A percentile compares a stretch with the other conserved stretches of the same genome.
Conservation (phyloP, 768 basidiomycete species). For the Macrolepiota fuliginosa region DNA sequence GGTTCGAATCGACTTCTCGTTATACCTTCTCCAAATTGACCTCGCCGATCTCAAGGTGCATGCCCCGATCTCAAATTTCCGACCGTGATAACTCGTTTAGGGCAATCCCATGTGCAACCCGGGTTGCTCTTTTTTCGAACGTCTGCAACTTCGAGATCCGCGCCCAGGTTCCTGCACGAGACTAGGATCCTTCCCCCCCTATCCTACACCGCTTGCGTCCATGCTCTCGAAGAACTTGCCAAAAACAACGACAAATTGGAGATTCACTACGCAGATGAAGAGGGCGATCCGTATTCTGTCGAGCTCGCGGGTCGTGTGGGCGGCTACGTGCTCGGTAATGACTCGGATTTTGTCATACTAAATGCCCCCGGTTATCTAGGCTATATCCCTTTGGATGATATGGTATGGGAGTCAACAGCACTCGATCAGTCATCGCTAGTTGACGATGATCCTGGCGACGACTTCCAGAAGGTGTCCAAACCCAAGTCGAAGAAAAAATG, state of each 20-base stretch:
- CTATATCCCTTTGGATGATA: constrained; percentile 73
- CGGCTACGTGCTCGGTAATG: constrained; percentile 74
- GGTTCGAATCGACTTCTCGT: constrained; percentile 42
- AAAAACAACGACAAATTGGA: constrained; percentile 34
- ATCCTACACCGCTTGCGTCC: constrained; percentile 52
- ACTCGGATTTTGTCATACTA: constrained; percentile 82
- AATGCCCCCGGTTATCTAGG: constrained; percentile 76
- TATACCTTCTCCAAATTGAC: constrained; percentile 14
- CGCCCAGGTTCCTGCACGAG: constrained; percentile 67
- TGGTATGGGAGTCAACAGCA: constrained; percentile 56
- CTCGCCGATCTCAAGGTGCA: constrained; percentile 45
- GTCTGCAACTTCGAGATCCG: constrained; percentile 59
- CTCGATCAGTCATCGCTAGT: constrained; percentile 25
- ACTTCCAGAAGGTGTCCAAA: constrained; percentile 59
- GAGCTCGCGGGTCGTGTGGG: constrained; percentile 73
- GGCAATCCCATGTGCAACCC: constrained; percentile 55
- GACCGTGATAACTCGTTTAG: constrained; percentile 59
- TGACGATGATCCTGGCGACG: constrained; percentile 35
- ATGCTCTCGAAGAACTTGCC: constrained; percentile 45
- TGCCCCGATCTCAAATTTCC: constrained; percentile 71
- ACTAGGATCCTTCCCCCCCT: constrained; percentile 76
- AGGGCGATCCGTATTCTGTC: constrained; percentile 82
- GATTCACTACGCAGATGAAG: constrained; percentile 75
- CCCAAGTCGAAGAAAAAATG: constrained; percentile 48
- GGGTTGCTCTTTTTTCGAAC: constrained; percentile 81